Conservation (phyloP, 306 rosid species). For the Ochetophila trinervis region DNA sequence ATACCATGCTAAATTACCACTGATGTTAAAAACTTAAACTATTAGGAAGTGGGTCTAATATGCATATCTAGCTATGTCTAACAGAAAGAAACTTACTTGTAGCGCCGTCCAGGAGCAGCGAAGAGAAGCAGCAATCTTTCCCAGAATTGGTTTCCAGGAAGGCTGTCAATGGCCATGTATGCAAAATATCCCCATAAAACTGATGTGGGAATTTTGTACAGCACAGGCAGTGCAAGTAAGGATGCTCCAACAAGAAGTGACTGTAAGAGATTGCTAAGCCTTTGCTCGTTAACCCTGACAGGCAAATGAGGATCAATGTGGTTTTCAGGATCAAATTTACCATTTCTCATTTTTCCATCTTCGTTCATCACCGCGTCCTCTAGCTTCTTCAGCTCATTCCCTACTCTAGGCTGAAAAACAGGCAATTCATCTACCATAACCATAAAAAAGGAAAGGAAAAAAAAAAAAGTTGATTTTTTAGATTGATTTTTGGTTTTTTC, state of each 20-base stretch:
- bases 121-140: constrained; percentile 43
- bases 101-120: constrained; percentile 40
- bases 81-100: constrained; percentile 43
- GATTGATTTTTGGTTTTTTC: not conserved
- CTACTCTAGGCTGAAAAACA: constrained; percentile 36
- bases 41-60: no score
- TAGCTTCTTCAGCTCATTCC: constrained; percentile 48
- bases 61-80: no score
- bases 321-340: constrained; percentile 43
- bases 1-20: no score
- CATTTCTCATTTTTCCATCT: not conserved
- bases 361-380: constrained; percentile 44
- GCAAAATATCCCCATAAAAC: constrained; percentile 63
- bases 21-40: no score
- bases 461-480: not conserved
- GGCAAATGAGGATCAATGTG: constrained; percentile 48
- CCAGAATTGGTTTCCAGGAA: constrained; percentile 61
- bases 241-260: constrained; percentile 49
- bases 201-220: constrained; percentile 46
- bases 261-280: constrained; percentile 56
- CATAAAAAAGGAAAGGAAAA: not conserved
- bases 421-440: not conserved
- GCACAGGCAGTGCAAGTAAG: constrained; percentile 40
- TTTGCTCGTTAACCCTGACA: constrained; percentile 54
- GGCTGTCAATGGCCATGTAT: constrained; percentile 62